Evolutionary conservation across 352 stramenopile genomes (phyloP).

Genomic region (Phytophthora meadii): DNA sequence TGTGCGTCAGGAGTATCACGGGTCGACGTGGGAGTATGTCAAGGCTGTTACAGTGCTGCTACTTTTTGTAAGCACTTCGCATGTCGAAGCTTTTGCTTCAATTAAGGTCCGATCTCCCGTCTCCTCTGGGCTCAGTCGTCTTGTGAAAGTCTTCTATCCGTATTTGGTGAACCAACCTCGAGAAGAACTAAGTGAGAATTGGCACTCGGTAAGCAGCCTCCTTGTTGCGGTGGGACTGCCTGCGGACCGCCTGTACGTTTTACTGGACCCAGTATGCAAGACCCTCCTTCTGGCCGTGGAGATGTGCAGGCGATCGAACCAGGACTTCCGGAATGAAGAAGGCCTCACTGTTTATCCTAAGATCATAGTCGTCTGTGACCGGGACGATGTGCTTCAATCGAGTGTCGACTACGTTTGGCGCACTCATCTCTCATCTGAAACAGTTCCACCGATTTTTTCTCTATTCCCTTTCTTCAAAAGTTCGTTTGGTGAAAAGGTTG

Average conservation of each 20-base stretch:
- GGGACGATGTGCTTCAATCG: conserved; percentile 45
- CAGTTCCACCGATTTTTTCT: conserved; percentile 27
- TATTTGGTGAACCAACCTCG: conserved; percentile 63
- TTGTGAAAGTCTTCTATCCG: conserved; percentile 76
- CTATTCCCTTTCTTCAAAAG: conserved; percentile 74
- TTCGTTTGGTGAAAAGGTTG: conserved; percentile 73
- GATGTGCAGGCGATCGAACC: conserved; percentile 20
- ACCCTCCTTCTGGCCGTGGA: conserved; percentile 53
- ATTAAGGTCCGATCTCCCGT: conserved; percentile 2
- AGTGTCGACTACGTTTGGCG: conserved; percentile 44
- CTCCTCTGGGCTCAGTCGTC: conserved; percentile 40
- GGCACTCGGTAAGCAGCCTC: conserved; percentile 39
- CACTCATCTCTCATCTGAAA: conserved; percentile 29
- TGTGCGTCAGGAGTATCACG: conserved; percentile 34
- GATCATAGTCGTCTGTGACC: conserved; percentile 57
- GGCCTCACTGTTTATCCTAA: conserved; percentile 42
- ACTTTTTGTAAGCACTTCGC: conserved; percentile 16
- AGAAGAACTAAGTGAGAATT: conserved; percentile 51
- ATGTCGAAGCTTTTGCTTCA: background rate
- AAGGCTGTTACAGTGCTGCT: conserved; percentile 31
- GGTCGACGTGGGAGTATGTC: conserved; percentile 41
- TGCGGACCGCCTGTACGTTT: conserved; percentile 25
- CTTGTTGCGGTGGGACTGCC: conserved; percentile 35
- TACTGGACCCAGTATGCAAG: conserved; percentile 63
- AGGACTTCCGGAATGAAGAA: conserved; percentile 23